These are phyloP conservation scores for Podospora comata DNA, from an alignment of 495 filamentous ascomycete genomes.

Conservation along the genomic window DNA sequence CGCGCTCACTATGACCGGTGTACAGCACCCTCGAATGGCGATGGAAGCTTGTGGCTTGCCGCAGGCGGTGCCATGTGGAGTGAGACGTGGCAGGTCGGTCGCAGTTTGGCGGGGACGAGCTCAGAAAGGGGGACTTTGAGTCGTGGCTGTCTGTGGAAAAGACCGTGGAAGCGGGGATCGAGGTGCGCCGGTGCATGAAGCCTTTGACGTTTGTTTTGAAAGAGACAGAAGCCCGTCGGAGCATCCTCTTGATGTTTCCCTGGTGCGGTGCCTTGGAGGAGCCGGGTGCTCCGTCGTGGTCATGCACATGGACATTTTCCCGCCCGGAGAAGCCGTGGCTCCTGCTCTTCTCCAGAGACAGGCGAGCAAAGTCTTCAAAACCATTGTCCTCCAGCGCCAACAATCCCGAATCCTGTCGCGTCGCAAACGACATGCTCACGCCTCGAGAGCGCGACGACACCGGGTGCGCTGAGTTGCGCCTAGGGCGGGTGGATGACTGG, in stretches of 20 bases:
- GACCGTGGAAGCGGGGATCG: constrained; percentile 37
- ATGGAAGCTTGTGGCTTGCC: constrained; percentile 49
- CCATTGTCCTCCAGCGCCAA: constrained; percentile 21
- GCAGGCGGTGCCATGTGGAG: constrained; percentile 46
- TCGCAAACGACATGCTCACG: constrained; percentile 39
- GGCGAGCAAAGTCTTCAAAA: constrained; percentile 4
- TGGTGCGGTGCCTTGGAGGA: constrained; percentile 24
- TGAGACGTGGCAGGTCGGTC: constrained; percentile 45
- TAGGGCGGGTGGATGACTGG: constrained; percentile 16
- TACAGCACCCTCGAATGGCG: constrained; percentile 42
- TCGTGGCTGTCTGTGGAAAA: constrained; percentile 32
- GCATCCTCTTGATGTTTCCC: constrained; percentile 39
- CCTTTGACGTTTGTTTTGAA: constrained; percentile 41
- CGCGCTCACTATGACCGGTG: constrained; percentile 33
- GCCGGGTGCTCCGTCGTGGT: constrained; percentile 16
- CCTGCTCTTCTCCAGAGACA: constrained; percentile 33
- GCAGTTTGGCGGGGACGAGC: constrained; percentile 20
- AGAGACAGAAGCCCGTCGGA: constrained; percentile 51
- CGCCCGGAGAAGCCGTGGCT: constrained; percentile 26
- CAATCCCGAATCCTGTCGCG: constrained; percentile 32
- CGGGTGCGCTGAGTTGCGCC: constrained; percentile 7
- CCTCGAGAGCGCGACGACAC: constrained; percentile 29
- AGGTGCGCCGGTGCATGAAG: constrained; percentile 46
- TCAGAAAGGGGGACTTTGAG: constrained; percentile 17
- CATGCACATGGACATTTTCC: constrained; percentile 13